Base-by-base conservation (phyloP, 2,329 filamentous ascomycete species). In the Fusarium falciforme region DNA sequence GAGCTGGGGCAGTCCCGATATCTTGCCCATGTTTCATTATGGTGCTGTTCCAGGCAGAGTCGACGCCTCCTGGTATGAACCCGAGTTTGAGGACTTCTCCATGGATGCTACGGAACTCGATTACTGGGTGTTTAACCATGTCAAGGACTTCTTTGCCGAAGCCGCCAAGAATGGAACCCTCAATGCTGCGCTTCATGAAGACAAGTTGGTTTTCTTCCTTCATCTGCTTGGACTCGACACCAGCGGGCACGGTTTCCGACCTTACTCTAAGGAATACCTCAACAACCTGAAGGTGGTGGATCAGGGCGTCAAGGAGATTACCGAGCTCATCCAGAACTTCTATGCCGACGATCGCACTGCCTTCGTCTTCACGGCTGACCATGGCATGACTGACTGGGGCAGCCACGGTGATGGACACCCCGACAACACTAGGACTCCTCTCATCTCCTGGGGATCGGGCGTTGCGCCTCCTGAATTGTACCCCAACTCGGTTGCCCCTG, bases 301-400 rank as follows among this genome's bases (percentile, higher is more conserved):
- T 79, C 85, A 94, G 77, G 96, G 96, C 3, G 93, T 99, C 2
- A 88, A 93, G 82, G 93, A 98, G 82, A 93, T 98, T 59, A 92
- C 93, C 0, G 88, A 93, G 72, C 81, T 98, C 63, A 92, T 98
- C 59, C 91, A 97, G 38, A 89, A 93, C 14, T 99, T 98, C 80
- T 99, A 98, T 78, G 88, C 85, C 6, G 92, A 95, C 76, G 93
- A 90, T 64, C 92, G 96, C 82, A 98, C 96, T 0, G 94, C 97
- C 0, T 99, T 96, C 81, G 90, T 99, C 17, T 99, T 99, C 80
- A 99, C 97, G 1, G 96, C 96, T 9, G 96, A 99, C 80, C 96
- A 99, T 82, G 96, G 96, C 20, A 99, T 99, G 96, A 98, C 94
- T 79, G 96, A 99, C 83, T 98, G 93, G 92, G 96, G 97, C n/a